A percentile compares a stretch with the other conserved stretches of the same genome.
These are phyloP conservation scores for Aspergillus japonicus DNA, from an alignment of 2,329 filamentous ascomycete genomes.

Conservation along the genomic window DNA sequence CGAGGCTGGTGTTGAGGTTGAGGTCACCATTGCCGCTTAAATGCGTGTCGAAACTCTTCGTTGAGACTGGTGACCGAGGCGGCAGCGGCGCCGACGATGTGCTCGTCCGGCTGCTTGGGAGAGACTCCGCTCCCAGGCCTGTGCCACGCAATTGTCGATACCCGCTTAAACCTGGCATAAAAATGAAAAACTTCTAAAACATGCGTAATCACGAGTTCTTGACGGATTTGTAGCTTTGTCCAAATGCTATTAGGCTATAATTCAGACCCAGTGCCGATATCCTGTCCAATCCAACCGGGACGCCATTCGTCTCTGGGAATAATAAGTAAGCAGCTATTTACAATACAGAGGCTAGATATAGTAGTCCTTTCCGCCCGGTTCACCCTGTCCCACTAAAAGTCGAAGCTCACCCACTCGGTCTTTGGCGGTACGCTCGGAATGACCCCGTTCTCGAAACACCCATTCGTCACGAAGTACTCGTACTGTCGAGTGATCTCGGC, in stretches of 20 bases:
- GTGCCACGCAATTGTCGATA: conserved; percentile 25
- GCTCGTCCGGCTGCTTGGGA: conserved; percentile 19
- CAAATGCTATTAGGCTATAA: not conserved
- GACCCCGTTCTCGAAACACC: conserved; percentile 65
- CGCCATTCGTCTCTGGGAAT: conserved; percentile 1
- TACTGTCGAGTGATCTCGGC: conserved; percentile 61
- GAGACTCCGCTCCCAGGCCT: conserved; percentile 16
- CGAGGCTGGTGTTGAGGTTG: conserved; percentile 54
- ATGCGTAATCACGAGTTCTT: conserved; percentile 17
- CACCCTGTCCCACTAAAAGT: conserved; percentile 56
- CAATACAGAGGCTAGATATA: not conserved
- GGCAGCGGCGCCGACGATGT: conserved; percentile 20
- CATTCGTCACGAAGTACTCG: conserved; percentile 61
- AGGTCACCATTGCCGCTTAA: conserved; percentile 55
- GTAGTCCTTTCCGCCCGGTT: not conserved
- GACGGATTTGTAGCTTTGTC: not conserved
- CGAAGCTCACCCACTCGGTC: conserved; percentile 71
- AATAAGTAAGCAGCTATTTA: conserved; percentile 9
- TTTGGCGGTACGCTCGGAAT: conserved; percentile 78
- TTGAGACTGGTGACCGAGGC: conserved; percentile 1
- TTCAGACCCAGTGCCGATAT: not conserved
- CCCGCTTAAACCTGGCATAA: conserved; percentile 32
- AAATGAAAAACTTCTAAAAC: conserved; percentile 33
- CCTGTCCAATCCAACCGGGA: not conserved
- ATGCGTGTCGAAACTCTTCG: conserved; percentile 23